Evolutionary conservation across 352 stramenopile genomes (phyloP).

Genomic region (Blastocystis sp.): DNA sequence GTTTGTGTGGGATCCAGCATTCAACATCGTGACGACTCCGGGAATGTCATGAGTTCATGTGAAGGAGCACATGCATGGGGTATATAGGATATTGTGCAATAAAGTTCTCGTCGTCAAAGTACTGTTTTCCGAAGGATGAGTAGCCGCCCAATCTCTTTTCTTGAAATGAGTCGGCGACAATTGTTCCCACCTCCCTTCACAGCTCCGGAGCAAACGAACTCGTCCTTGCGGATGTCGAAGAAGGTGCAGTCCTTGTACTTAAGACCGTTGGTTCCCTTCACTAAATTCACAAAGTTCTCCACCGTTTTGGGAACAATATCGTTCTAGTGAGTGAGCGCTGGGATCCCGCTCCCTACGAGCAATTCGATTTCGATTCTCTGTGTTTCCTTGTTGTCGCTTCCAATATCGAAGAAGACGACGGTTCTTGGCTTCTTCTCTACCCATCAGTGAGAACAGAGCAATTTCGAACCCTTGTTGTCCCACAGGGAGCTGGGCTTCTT

Average conservation of each 20-base stretch:
- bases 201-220: constrained; percentile 45
- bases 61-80: not conserved
- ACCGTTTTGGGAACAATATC: constrained; percentile 47
- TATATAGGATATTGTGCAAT: constrained; percentile 51
- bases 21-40: constrained; percentile 53
- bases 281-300: constrained; percentile 52
- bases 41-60: constrained; percentile 41
- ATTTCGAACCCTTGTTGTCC: constrained; percentile 20
- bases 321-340: not conserved
- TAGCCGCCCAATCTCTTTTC: constrained; percentile 56
- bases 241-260: constrained; percentile 48
- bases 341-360: not conserved
- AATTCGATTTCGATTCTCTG: constrained; percentile 48
- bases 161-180: not conserved
- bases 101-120: constrained; percentile 58
- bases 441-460: not conserved
- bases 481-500: constrained; percentile 31
- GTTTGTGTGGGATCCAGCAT: constrained; percentile 51
- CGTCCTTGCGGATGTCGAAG: constrained; percentile 48
- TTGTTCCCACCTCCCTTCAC: constrained; percentile 34
- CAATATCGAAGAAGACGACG: constrained; percentile 49
- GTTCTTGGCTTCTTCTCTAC: constrained; percentile 40
- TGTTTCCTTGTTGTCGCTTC: not conserved
- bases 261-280: constrained; percentile 41
- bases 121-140: constrained; percentile 27